These are phyloP conservation scores for Hemileccinum impolitum DNA, from an alignment of 768 basidiomycete species.

Conservation along the genomic window DNA sequence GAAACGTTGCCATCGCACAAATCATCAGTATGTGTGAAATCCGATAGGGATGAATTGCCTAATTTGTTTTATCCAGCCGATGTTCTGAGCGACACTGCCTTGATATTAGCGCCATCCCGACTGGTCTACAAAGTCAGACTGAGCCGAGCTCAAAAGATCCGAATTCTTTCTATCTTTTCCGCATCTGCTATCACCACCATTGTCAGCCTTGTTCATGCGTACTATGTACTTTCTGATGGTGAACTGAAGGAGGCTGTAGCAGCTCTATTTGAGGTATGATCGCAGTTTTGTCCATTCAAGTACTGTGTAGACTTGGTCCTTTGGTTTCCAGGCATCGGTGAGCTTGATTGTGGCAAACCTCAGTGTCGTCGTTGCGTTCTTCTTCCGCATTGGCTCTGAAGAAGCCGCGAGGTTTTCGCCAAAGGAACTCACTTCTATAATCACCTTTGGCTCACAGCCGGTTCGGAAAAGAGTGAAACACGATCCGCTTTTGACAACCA, in stretches of 20 bases:
- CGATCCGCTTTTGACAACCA: too few species aligned
- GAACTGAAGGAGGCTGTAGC: slow-evolving; percentile 1
- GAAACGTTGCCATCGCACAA: neutral
- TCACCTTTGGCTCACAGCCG: too few species aligned
- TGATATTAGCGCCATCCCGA: slow-evolving; percentile 1
- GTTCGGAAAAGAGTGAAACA: too few species aligned
- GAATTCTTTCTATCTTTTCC: slow-evolving; percentile 4
- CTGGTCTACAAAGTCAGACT: slow-evolving; percentile 4
- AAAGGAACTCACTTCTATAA: too few species aligned
- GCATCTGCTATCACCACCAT: slow-evolving; percentile 5
- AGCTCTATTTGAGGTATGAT: slow-evolving; percentile 1
- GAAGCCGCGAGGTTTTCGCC: neutral
- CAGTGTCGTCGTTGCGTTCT: slow-evolving; percentile 2
- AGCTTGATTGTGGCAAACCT: slow-evolving; percentile 5
- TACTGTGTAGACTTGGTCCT: neutral
- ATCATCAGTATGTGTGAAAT: neutral
- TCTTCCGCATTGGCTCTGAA: slow-evolving; percentile 7
- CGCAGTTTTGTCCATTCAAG: neutral
- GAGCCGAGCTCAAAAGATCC: neutral
- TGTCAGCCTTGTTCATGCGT: slow-evolving; percentile 2
- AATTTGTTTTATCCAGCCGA: neutral
- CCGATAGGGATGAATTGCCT: neutral
- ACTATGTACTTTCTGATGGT: slow-evolving; percentile 2
- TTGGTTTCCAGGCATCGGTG: neutral
- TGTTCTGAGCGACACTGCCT: neutral